These are phyloP conservation scores for Elongisporangium senticosum DNA, from an alignment of 352 stramenopile genomes.

Conservation along the genomic window DNA sequence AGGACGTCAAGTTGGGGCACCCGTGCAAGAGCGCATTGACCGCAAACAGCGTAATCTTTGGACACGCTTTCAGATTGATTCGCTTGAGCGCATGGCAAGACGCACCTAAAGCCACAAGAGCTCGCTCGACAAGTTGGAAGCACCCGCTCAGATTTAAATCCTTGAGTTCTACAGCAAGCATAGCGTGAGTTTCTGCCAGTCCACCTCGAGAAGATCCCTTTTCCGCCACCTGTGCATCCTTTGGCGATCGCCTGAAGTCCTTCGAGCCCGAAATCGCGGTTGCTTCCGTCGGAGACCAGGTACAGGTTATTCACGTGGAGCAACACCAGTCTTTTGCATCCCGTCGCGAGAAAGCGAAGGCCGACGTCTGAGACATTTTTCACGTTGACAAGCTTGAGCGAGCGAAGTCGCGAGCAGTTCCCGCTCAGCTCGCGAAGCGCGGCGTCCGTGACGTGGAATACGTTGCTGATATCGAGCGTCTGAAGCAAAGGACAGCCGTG, in stretches of 20 bases:
- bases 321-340: conserved; percentile 70
- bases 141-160: conserved; percentile 64
- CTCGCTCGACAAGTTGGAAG: conserved; percentile 77
- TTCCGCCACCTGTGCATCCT: conserved; percentile 28
- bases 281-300: conserved; percentile 90
- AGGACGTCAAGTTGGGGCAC: conserved; percentile 30
- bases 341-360: conserved; percentile 75
- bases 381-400: conserved; percentile 48
- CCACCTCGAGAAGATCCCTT: background rate
- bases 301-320: conserved; percentile 82
- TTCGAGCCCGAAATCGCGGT: conserved; percentile 89
- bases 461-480: conserved; percentile 74
- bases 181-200: background rate
- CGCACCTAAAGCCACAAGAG: conserved; percentile 69
- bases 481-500: conserved; percentile 71
- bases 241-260: conserved; percentile 84
- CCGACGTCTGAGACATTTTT: conserved; percentile 81
- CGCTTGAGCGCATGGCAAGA: conserved; percentile 45
- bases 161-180: conserved; percentile 23
- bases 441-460: conserved; percentile 83
- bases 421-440: conserved; percentile 43
- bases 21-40: conserved; percentile 56
- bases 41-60: conserved; percentile 67
- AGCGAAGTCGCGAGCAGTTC: conserved; percentile 25
- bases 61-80: conserved; percentile 81